Conservation (phyloP, 257 asterid genomes). For the Fraxinus cuspidata region DNA sequence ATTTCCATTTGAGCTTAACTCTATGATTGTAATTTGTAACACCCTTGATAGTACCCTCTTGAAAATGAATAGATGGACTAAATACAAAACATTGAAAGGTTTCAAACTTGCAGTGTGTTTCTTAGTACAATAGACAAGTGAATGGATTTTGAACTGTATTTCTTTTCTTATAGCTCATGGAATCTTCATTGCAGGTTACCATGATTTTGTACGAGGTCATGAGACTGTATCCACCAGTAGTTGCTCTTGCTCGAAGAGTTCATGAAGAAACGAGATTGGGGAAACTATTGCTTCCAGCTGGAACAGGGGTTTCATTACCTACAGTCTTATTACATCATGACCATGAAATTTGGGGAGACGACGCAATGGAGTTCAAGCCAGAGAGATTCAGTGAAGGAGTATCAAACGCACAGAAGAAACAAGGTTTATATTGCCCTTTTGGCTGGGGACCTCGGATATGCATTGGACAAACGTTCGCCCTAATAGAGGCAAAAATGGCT, state of each 20-base stretch:
- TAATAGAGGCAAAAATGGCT: conserved; percentile 29
- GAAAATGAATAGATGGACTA: neutral
- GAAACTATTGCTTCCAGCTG: conserved; percentile 34
- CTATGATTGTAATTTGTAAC: neutral
- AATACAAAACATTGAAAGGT: too few relatives aligned
- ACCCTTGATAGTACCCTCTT: neutral
- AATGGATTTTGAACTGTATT: neutral
- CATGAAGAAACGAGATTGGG: conserved; percentile 37
- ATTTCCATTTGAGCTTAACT: neutral
- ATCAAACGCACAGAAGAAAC: conserved; percentile 23
- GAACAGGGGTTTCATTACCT: conserved; percentile 27
- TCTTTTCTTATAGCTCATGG: neutral
- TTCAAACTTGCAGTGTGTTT: neutral
- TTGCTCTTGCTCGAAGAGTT: conserved; percentile 14
- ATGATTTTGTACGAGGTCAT: conserved; percentile 46
- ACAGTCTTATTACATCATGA: conserved; percentile 24
- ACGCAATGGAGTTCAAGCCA: conserved; percentile 33
- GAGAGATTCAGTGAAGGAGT: conserved; percentile 33
- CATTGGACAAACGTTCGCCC: conserved; percentile 28
- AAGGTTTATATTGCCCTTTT: conserved; percentile 17
- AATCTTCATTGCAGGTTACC: conserved; percentile 25
- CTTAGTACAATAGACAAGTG: neutral
- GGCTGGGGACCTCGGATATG: conserved; percentile 35
- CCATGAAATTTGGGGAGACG: conserved; percentile 28
- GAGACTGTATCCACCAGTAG: conserved; percentile 39